Base-by-base conservation (phyloP, 2,329 filamentous ascomycete genomes). In the Coniochaeta hoffmannii region DNA sequence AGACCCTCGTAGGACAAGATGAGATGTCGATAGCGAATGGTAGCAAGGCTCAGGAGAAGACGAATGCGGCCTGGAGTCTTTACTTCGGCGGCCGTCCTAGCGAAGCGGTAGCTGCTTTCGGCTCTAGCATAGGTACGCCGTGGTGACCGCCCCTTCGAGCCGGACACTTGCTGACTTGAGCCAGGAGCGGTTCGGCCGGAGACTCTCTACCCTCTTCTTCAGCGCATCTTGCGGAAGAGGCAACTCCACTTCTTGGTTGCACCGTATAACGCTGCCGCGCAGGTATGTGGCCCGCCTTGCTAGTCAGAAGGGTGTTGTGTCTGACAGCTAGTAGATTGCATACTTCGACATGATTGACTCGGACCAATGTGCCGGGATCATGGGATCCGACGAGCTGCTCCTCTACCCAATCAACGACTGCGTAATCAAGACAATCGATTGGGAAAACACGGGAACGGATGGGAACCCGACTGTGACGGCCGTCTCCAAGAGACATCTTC, bases 251-350 rank as follows among this genome's bases (percentile, higher is more conserved):
- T 91, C 66, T 76, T 90, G 50, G 88, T 95, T 46, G 87, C 93
- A 12, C 93, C 93, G 1, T 96, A 90, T 75, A 91, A 88, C 69
- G 90, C 92, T 35, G 87, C 88, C 64, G 89, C 90, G 57, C 90
- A 96, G 83, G 89, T 93, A 72, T 67, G 76, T 69, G 26, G 22
- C 44, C 5, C 2, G 11, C 3, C 30, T 26, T 28, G 8, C 24
- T n/a, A 1, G 28, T 31, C 12, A 12, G 28, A 1, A 10, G 19
- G 26, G 32, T 12, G 11, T 35, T 38, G 61, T 61, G 30, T 60
- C 58, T 11, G 9, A 14, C 44, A 6, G 28, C 17, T 19, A 8
- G 24, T 63, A 91, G 86, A 82, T 96, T 59, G 88, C 89, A 49
- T 90, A 93, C 66, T 83, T 96, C 56, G 84, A 89, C 59, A 82